Evolutionary conservation across 2,329 filamentous ascomycete genomes (phyloP).

Genomic region (Phialophora macrospora): DNA sequence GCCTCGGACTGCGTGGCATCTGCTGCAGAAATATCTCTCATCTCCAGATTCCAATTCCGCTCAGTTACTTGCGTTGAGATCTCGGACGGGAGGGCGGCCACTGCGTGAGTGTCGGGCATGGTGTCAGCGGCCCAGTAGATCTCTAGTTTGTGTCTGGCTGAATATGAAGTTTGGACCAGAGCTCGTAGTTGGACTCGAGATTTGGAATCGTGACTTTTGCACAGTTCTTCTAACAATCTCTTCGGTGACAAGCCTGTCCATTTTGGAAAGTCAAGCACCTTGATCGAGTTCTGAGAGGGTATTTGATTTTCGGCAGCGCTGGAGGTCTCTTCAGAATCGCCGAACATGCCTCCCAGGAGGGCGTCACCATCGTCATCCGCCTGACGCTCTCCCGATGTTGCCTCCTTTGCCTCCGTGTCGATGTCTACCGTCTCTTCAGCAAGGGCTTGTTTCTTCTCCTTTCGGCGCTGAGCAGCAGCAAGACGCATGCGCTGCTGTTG

Average conservation of each 20-base stretch:
- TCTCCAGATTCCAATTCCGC: conserved; percentile 66
- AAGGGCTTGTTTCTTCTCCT: conserved; percentile 16
- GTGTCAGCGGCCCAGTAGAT: conserved; percentile 74
- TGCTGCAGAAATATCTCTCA: conserved; percentile 74
- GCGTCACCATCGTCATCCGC: conserved; percentile 49
- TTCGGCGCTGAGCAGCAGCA: conserved; percentile 41
- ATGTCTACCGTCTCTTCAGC: neutral
- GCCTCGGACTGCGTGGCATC: conserved; percentile 82
- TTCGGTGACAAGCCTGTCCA: conserved; percentile 76
- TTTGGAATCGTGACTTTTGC: conserved; percentile 73
- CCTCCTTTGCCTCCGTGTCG: conserved; percentile 37
- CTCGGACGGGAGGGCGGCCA: conserved; percentile 47
- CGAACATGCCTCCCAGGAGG: conserved; percentile 64
- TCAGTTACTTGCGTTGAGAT: conserved; percentile 54
- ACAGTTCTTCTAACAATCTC: conserved; percentile 82
- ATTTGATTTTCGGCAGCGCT: conserved; percentile 12
- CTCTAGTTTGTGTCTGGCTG: conserved; percentile 74
- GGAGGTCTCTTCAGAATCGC: conserved; percentile 44
- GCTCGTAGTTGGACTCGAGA: conserved; percentile 70
- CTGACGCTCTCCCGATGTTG: conserved; percentile 43
- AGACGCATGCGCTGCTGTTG: conserved; percentile 47
- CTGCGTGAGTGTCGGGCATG: conserved; percentile 61
- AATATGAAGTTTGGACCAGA: conserved; percentile 74
- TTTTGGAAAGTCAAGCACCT: conserved; percentile 82
- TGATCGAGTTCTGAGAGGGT: conserved; percentile 57